Base-by-base conservation (phyloP, 306 rosid species). In the Cicer bijugum region DNA sequence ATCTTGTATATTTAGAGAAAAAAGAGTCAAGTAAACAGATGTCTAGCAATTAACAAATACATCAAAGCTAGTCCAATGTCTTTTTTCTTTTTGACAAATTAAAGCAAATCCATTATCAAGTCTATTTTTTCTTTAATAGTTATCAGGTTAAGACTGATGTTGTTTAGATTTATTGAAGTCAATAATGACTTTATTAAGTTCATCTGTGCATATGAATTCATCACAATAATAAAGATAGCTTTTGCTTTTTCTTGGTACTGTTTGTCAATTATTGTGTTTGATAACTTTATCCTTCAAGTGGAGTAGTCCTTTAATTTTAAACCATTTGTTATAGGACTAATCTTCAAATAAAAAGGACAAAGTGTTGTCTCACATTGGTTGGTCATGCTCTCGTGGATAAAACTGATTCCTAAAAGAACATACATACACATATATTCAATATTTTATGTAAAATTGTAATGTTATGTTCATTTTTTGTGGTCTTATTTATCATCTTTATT, bases 261-360 rank as follows among this genome's bases (percentile, higher is more conserved):
- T 33, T 6, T 45, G 64, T 70, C 62, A 71, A 70, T 9, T 15
- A 33, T 70, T 40, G 23, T 64, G 53, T 62, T 64, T 47, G 52
- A 8, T 42, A 56, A 61, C 68, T 52, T 62, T 72, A 45, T 15
- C 35, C 7, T 62, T 20, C 52, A 16, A 44, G 45, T 43, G 37
- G 67, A 46, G 72, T 67, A 23, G 39, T 7, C 19, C 69, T 60
- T 46, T 58, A 43, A n/a, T 53, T 42, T 35, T 65, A 55, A 75
- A 62, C 50, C 73, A 44, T 64, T 42, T 64, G 33, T 17, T 64
- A 9, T 17, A 15, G n/a, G 42, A 39, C 7, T 61, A 33, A 28
- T 28, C 14, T 28, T 58, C 15, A 33, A 33, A 59, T 59, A 59
- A 59, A 28, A 12, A 15, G 14, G 3, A 23, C 14, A 56, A 9